phyloP scores from a whole-genome alignment of 2,329 filamentous ascomycete genomes.

The Trichoderma guizhouense region DNA sequence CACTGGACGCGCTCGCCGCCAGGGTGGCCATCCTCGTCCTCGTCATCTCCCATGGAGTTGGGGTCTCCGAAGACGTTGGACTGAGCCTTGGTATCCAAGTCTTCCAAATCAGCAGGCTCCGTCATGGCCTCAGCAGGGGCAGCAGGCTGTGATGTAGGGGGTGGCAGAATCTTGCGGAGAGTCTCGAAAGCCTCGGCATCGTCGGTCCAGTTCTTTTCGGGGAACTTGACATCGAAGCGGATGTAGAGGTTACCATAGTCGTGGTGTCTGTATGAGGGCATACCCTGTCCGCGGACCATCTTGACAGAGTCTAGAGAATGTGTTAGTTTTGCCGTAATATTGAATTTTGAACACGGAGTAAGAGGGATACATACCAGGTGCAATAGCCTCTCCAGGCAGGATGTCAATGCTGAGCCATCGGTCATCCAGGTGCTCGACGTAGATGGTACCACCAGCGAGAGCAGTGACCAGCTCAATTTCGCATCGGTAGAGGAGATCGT shows the following conservation, averaged over 20 bases:
- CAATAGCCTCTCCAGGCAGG: conserved; percentile 88
- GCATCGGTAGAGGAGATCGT: conserved; percentile 91
- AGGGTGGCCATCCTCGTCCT: conserved; percentile 72
- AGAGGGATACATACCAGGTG: conserved; percentile 64
- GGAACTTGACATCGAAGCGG: conserved; percentile 97
- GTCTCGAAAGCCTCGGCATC: conserved; percentile 69
- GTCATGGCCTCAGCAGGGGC: conserved; percentile 85
- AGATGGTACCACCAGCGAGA: conserved; percentile 84
- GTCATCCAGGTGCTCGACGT: conserved; percentile 94
- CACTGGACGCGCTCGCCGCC: conserved; percentile 81
- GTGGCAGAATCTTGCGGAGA: conserved; percentile 81
- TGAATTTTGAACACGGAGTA: no score
- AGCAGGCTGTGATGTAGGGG: conserved; percentile 57
- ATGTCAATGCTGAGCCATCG: conserved; percentile 95
- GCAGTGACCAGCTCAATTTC: conserved; percentile 96
- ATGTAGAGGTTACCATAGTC: conserved; percentile 95
- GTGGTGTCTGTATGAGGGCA: conserved; percentile 95
- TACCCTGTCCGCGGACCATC: conserved; percentile 92
- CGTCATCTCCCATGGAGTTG: conserved; percentile 62
- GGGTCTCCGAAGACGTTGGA: conserved; percentile 65
- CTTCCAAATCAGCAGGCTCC: conserved; percentile 83
- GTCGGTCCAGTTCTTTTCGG: conserved; percentile 68
- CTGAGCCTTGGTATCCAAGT: conserved; percentile 67
- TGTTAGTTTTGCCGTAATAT: neutral
- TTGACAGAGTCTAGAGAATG: conserved; percentile 71